A percentile compares a stretch with the other conserved stretches of the same genome.
phyloP scores from a whole-genome alignment of 164 flowering plant species.

The Malania oleifera region DNA sequence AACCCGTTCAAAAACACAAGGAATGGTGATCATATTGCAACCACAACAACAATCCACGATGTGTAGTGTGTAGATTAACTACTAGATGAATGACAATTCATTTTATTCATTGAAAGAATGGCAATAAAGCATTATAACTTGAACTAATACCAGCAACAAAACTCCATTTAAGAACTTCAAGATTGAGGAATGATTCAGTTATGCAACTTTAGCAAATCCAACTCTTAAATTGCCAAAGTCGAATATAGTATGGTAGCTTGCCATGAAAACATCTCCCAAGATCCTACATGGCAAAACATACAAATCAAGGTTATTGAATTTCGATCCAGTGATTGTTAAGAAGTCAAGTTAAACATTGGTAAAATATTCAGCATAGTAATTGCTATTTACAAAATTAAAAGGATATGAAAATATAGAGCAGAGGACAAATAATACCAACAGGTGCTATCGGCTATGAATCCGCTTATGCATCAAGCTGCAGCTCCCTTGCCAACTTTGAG shows the following conservation, averaged over 20 bases:
- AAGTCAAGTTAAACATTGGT: background rate
- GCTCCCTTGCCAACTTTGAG: conserved; percentile 39
- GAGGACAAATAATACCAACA: conserved; percentile 22
- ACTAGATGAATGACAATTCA: too few species aligned
- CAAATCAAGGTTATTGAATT: background rate
- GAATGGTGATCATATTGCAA: too few species aligned
- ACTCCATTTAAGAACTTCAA: background rate
- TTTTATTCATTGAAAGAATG: too few species aligned
- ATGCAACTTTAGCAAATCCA: conserved; percentile 40
- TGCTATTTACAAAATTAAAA: background rate
- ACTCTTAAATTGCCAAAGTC: conserved; percentile 36
- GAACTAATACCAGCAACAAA: too few species aligned
- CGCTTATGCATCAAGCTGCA: conserved; percentile 36
- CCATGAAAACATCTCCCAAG: conserved; percentile 43
- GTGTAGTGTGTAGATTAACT: too few species aligned
- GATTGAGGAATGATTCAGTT: background rate
- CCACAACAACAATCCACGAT: too few species aligned
- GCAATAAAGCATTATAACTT: too few species aligned
- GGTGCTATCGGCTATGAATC: conserved; percentile 39
- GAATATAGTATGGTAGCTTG: conserved; percentile 33
- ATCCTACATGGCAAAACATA: conserved; percentile 25
- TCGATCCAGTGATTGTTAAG: background rate
- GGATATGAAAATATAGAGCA: background rate
- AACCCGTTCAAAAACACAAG: too few species aligned
- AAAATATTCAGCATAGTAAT: background rate